phyloP scores from a whole-genome alignment of 768 basidiomycete genomes.

The Lactarius quietus region DNA sequence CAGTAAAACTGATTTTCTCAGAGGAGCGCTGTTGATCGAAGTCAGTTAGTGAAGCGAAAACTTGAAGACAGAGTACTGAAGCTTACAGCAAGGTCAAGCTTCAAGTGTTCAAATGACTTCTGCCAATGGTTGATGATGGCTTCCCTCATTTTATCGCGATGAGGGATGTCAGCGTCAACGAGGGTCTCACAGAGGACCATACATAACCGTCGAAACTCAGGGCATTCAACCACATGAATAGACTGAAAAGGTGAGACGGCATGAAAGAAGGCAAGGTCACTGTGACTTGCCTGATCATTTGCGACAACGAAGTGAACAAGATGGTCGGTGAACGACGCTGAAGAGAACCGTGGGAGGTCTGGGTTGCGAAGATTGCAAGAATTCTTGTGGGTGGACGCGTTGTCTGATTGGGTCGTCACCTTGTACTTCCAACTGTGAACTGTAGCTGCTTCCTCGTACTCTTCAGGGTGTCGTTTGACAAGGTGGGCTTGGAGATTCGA shows the following conservation, averaged over 20 bases:
- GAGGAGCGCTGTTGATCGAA: not conserved
- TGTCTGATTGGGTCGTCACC: too few relatives aligned
- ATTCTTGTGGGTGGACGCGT: not conserved
- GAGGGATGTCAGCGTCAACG: too few relatives aligned
- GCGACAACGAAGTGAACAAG: not conserved
- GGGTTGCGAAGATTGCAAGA: not conserved
- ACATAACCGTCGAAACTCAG: too few relatives aligned
- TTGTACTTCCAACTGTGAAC: not conserved
- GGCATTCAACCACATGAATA: too few relatives aligned
- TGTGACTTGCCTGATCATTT: not conserved
- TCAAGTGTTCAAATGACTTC: not conserved
- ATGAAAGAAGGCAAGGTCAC: not conserved
- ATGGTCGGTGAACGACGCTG: not conserved
- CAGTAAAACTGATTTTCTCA: not conserved
- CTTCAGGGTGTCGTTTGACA: not conserved
- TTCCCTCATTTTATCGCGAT: too few relatives aligned
- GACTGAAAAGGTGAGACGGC: not conserved
- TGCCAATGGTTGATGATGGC: too few relatives aligned
- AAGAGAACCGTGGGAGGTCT: not conserved
- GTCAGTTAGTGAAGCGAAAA: too few relatives aligned
- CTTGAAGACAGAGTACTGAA: accelerated
- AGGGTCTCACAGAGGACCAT: too few relatives aligned
- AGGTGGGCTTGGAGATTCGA: not conserved
- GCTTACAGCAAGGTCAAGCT: not conserved
- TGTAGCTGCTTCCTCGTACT: too few relatives aligned